Conservation (phyloP, 176 grass and related monocot species). For the Zea mays region DNA sequence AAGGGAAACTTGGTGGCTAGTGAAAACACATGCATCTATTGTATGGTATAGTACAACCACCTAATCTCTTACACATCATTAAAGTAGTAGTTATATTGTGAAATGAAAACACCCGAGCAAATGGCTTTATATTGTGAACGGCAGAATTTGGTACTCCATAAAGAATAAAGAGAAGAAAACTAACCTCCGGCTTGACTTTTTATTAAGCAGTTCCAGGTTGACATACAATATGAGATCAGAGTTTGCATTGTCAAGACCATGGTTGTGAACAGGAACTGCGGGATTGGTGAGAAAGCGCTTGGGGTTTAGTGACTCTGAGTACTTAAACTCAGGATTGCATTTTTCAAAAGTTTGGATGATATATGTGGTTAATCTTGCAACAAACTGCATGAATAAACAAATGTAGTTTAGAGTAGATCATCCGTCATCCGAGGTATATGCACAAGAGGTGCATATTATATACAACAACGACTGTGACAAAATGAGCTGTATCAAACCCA, state of each 20-base stretch:
- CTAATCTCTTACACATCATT: background rate
- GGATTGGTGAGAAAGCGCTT: slow-evolving; percentile 90
- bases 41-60: background rate
- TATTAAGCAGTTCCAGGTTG: slow-evolving; percentile 80
- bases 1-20: background rate
- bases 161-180: slow-evolving; percentile 32
- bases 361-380: slow-evolving; percentile 73
- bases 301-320: slow-evolving; percentile 76
- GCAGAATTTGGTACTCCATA: slow-evolving; percentile 6
- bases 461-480: slow-evolving; percentile 26
- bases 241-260: slow-evolving; percentile 91
- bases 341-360: slow-evolving; percentile 76
- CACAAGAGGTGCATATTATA: slow-evolving; percentile 30
- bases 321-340: slow-evolving; percentile 79
- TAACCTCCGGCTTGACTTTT: slow-evolving; percentile 67
- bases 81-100: background rate
- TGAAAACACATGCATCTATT: background rate
- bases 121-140: background rate
- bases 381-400: slow-evolving; percentile 61
- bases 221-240: slow-evolving; percentile 92
- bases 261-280: slow-evolving; percentile 63
- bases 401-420: slow-evolving; percentile 39
- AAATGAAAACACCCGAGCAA: slow-evolving; percentile 2
- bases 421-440: background rate
- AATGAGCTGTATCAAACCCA: slow-evolving; percentile 8